phyloP scores from a whole-genome alignment of 257 asterid species.

The Nicotiana obtusifolia region DNA sequence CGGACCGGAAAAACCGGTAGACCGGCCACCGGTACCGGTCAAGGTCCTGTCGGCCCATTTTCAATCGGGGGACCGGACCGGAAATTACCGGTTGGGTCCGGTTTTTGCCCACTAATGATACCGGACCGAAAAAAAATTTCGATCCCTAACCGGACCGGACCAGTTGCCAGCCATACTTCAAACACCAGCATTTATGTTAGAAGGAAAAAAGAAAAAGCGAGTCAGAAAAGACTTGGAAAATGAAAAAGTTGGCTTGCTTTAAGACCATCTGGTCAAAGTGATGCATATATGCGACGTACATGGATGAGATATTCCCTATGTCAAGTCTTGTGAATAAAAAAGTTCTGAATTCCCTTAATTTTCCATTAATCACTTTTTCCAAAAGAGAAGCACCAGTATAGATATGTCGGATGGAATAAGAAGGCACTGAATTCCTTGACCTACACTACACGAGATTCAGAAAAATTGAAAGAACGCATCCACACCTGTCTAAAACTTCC shows the following conservation, averaged over 20 bases:
- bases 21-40: too few species aligned
- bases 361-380: not conserved
- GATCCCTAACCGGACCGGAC: too few species aligned
- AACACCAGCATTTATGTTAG: not conserved
- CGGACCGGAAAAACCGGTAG: too few species aligned
- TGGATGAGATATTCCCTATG: not conserved
- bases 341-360: not conserved
- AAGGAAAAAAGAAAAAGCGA: not conserved
- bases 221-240: not conserved
- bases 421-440: not conserved
- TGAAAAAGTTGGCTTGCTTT: too few species aligned
- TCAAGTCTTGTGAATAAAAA: not conserved
- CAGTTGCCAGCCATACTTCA: too few species aligned
- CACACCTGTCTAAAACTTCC: not conserved
- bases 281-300: conserved; percentile 1
- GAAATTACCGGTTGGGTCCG: too few species aligned
- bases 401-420: not conserved
- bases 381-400: not conserved
- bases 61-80: too few species aligned
- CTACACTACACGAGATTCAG: not conserved
- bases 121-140: too few species aligned
- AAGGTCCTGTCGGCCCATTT: too few species aligned
- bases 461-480: too few species aligned
- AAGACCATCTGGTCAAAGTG: not conserved
- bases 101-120: too few species aligned